These are phyloP conservation scores for Yamadazyma friedrichii DNA, from an alignment of 1,139 yeast species.

Conservation along the genomic window DNA sequence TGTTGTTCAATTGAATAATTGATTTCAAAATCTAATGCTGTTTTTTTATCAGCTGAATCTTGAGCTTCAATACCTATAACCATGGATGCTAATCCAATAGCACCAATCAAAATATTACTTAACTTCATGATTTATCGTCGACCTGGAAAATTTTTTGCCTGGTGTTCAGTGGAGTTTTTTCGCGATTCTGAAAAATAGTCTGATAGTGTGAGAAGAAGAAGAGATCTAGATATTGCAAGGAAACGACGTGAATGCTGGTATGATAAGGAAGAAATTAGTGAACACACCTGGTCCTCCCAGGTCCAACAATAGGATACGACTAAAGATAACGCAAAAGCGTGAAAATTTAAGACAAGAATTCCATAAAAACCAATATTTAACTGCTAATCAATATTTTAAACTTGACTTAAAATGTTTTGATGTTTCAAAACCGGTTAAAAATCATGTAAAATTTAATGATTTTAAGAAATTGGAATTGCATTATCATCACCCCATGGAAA, in stretches of 20 bases:
- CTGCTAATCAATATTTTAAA: neutral
- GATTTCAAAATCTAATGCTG: conserved; percentile 29
- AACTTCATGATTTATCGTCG: conserved; percentile 19
- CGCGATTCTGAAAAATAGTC: too few species aligned
- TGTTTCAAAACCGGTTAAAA: conserved; percentile 1
- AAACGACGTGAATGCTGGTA: too few species aligned
- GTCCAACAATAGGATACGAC: neutral
- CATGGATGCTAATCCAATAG: conserved; percentile 7
- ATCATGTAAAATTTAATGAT: conserved; percentile 1
- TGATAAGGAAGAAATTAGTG: too few species aligned
- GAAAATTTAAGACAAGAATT: too few species aligned
- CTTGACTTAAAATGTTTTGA: neutral
- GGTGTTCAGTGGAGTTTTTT: too few species aligned
- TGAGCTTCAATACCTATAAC: conserved; percentile 16
- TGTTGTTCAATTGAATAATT: conserved; percentile 43
- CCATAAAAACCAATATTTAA: too few species aligned
- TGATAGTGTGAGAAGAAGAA: too few species aligned
- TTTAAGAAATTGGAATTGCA: conserved; percentile 2
- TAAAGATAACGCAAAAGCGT: neutral
- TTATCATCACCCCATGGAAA: conserved; percentile 13
- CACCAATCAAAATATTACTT: neutral
- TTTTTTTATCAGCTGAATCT: conserved; percentile 19
- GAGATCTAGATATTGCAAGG: too few species aligned
- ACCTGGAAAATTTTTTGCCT: conserved; percentile 6
- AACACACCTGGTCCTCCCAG: too few species aligned